phyloP scores from a whole-genome alignment of 2,329 filamentous ascomycete genomes.

The Trichocomaceae sp. region DNA sequence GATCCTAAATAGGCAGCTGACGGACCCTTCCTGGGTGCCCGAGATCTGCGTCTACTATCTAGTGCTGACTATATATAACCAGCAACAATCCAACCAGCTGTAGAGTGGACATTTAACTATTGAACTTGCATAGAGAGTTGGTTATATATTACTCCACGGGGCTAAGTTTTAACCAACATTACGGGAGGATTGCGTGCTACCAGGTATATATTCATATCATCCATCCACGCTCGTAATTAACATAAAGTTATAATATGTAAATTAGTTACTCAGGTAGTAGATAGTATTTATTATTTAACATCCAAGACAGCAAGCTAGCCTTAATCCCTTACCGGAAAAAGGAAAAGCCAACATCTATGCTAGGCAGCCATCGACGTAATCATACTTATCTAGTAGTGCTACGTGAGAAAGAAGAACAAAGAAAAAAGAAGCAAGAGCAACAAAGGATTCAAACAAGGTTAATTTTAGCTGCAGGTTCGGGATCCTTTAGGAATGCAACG shows the following conservation, averaged over 20 bases:
- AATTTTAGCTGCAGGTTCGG: background rate
- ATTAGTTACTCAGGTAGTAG: too few relatives aligned
- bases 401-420: background rate
- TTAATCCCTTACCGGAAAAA: background rate
- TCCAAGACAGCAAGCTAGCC: background rate
- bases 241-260: too few relatives aligned
- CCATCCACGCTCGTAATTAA: too few relatives aligned
- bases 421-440: background rate
- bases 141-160: too few relatives aligned
- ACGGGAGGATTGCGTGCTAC: background rate
- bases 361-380: background rate
- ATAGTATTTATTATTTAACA: too few relatives aligned
- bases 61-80: background rate
- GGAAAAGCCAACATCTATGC: background rate
- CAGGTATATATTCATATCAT: too few relatives aligned
- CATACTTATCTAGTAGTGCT: background rate
- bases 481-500: background rate
- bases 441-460: background rate
- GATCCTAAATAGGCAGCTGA: background rate
- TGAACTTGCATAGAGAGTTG: background rate
- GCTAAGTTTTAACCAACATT: background rate
- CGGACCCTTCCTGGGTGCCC: background rate
- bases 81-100: background rate
- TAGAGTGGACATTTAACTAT: background rate
- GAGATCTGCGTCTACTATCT: background rate